Conservation (phyloP, 2,329 filamentous ascomycete genomes). For the Aspergillus spinulosporus region DNA sequence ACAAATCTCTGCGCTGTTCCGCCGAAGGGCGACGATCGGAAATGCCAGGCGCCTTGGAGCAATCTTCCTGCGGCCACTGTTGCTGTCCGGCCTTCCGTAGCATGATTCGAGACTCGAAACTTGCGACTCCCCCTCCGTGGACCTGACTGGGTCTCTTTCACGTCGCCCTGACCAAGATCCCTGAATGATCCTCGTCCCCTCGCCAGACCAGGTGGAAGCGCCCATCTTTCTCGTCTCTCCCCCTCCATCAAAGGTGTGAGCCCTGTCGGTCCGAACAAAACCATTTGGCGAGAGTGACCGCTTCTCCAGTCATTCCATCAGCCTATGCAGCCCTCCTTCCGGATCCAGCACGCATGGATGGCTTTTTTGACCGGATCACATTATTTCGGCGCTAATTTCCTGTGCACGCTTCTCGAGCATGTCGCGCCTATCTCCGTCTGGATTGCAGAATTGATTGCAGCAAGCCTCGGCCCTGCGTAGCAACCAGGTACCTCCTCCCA, state of each 20-base stretch:
- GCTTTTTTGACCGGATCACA: slow-evolving; percentile 26
- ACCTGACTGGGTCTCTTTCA: slow-evolving; percentile 15
- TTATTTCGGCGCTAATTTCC: slow-evolving; percentile 34
- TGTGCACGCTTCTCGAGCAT: slow-evolving; percentile 25
- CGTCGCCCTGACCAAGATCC: slow-evolving; percentile 7
- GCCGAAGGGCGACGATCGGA: slow-evolving; percentile 20
- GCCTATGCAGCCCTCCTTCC: slow-evolving; percentile 12
- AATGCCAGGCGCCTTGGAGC: slow-evolving; percentile 13
- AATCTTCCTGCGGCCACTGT: slow-evolving; percentile 14
- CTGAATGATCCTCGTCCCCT: slow-evolving; percentile 10
- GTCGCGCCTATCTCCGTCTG: slow-evolving; percentile 24
- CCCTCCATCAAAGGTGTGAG: slow-evolving; percentile 5
- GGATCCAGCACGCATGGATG: slow-evolving; percentile 23
- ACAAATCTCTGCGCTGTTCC: slow-evolving; percentile 20
- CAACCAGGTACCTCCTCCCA: slow-evolving; percentile 12
- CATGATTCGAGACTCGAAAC: slow-evolving; percentile 5
- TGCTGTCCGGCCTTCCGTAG: slow-evolving; percentile 12
- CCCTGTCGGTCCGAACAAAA: slow-evolving; percentile 15
- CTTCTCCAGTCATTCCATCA: slow-evolving; percentile 18
- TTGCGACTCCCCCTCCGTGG: slow-evolving; percentile 9
- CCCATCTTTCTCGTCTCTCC: slow-evolving; percentile 2
- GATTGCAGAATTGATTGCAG: slow-evolving; percentile 32
- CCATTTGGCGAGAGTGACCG: slow-evolving; percentile 17
- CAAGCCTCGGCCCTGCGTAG: slow-evolving; percentile 28
- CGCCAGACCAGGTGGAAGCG: neutral